phyloP scores from a whole-genome alignment of 148 eudicot genomes.

The Vaccinium myrtillus region DNA sequence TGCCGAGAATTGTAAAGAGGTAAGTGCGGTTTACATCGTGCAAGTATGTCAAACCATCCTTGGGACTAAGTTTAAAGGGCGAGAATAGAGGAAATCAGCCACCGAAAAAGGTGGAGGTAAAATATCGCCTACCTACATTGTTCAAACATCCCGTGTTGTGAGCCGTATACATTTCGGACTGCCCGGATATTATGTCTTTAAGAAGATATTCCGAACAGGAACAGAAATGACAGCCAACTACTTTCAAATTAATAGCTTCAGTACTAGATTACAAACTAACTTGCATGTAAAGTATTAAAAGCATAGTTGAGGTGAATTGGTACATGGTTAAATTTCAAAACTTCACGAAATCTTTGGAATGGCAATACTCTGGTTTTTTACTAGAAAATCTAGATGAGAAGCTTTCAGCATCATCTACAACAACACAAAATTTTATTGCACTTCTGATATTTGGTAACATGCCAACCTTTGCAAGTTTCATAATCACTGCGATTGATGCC shows the following conservation, averaged over 20 bases:
- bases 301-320: not conserved
- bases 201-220: not conserved
- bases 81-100: not conserved
- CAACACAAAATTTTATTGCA: not conserved
- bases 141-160: not conserved
- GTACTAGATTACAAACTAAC: not conserved
- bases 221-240: not conserved
- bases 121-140: not conserved
- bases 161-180: not conserved
- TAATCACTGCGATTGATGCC: constrained; percentile 86
- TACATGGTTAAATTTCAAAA: not conserved
- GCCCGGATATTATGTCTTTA: not conserved
- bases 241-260: not conserved
- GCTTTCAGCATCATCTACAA: not conserved
- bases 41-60: not conserved
- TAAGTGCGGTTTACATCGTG: not conserved
- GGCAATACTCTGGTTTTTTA: not conserved
- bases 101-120: not conserved
- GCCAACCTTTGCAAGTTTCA: constrained; percentile 91
- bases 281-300: not conserved
- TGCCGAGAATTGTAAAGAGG: not conserved
- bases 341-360: not conserved
- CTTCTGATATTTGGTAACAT: not conserved
- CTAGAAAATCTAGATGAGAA: not conserved
- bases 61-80: not conserved